Conservation (phyloP, 2,329 filamentous ascomycete genomes). For the Eutypa lata region DNA sequence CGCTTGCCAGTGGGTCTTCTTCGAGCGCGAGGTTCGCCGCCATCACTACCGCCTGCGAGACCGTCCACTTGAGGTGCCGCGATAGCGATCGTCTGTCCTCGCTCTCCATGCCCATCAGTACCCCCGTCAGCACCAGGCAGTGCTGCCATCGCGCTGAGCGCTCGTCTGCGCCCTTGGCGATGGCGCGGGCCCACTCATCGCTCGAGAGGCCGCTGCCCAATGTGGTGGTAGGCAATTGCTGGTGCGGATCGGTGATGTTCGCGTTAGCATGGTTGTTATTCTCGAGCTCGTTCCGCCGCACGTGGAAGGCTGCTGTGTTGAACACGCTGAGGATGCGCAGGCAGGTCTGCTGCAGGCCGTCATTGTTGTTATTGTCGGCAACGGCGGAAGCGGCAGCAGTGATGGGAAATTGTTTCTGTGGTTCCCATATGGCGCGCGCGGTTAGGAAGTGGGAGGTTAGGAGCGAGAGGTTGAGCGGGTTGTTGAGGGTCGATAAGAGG, state of each 20-base stretch:
- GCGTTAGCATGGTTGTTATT: constrained; percentile 19
- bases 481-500: constrained; percentile 66
- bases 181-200: constrained; percentile 54
- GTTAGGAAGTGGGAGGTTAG: constrained; percentile 70
- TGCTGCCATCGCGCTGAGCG: constrained; percentile 75
- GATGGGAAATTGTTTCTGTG: too few species aligned
- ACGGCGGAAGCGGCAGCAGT: too few species aligned
- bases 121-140: constrained; percentile 72
- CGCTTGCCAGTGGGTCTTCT: constrained; percentile 39
- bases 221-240: constrained; percentile 20
- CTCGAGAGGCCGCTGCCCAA: constrained; percentile 42
- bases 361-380: constrained; percentile 11
- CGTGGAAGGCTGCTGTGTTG: constrained; percentile 61
- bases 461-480: constrained; percentile 71
- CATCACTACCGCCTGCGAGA: constrained; percentile 71
- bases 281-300: constrained; percentile 47
- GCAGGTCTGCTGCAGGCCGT: constrained; percentile 59
- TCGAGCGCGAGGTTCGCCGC: constrained; percentile 75
- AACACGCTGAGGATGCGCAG: constrained; percentile 68
- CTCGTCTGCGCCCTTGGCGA: constrained; percentile 56
- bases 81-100: constrained; percentile 63
- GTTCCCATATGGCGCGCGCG: constrained; percentile 68
- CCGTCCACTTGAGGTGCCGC: constrained; percentile 57
- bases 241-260: neutral
- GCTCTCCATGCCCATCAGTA: constrained; percentile 73